Base-by-base conservation (phyloP, 768 basidiomycete genomes). In the Trametes meyenii region DNA sequence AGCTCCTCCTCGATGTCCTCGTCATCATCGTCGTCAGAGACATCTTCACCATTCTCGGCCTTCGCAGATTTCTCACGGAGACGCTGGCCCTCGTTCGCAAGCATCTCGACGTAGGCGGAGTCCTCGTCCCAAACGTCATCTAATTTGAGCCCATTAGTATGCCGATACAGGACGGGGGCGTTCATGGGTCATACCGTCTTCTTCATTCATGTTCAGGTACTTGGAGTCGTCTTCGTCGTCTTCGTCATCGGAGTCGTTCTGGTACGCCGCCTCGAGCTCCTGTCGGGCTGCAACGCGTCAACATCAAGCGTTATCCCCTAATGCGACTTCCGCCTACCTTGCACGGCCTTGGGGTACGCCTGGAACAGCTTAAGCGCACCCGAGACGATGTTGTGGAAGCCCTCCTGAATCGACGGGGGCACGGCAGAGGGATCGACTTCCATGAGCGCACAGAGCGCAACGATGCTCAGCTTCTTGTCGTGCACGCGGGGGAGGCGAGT, bases 101-200 rank as follows among this genome's bases (percentile, higher is more conserved):
- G 82, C 81, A 93, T 77, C 72, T 95, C 92, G 45, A 94, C 79
- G 71, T 94, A 96, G 7, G 89, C 90, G 8, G 92, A 92, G 67
- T 94, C 91, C 60, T 91, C 88, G 68, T 95, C 93, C 87, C 89
- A 94, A 16, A 94, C 91, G 72, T 96, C 94, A 70, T 91, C 92
- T 87, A 24, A 3, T 66, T 62, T 39, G 24, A 8, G 1, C 26
- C 16, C 16, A 19, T 63, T 16, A 64, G 58, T 21, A 44, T 19
- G 21, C 46, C 40, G 39, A 19, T 33, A 2, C 35, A 6, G 3
- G 35, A 51, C 26, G 12, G 29, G 12, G 29, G 19, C 38, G 4
- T 38, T 43, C 24, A 23, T 19, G 33, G 6, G 8, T 66, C 76
- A 60, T 57, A 82, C 86, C 85, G 68, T 88, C 88, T 45, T 90